Conservation (phyloP, 495 filamentous ascomycete species). For the Trichocladium uniseriatum region DNA sequence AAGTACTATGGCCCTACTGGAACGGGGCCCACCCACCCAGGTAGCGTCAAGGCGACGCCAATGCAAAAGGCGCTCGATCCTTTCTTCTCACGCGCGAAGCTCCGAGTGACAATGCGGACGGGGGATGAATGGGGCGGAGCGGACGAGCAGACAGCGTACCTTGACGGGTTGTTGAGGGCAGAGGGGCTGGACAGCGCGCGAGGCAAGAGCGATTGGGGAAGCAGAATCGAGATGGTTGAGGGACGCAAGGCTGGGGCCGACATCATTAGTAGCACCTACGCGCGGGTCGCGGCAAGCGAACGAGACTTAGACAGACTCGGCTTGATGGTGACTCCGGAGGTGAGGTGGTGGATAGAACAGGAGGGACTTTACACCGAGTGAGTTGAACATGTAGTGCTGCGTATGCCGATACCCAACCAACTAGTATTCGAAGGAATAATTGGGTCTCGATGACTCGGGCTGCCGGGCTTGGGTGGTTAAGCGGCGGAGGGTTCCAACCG, state of each 20-base stretch:
- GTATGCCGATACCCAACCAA: no score
- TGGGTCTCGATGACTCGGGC: no score
- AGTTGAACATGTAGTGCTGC: background rate
- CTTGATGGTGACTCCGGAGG: constrained; percentile 52
- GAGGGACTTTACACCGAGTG: constrained; percentile 41
- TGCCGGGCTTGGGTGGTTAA: no score
- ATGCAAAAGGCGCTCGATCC: constrained; percentile 47
- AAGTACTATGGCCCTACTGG: constrained; percentile 63
- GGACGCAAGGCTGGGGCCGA: constrained; percentile 44
- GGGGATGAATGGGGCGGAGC: constrained; percentile 55
- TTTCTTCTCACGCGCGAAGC: constrained; percentile 59
- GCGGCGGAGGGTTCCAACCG: no score
- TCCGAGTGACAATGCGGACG: constrained; percentile 65
- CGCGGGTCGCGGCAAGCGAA: constrained; percentile 52
- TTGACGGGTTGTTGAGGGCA: constrained; percentile 44
- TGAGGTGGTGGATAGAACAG: constrained; percentile 50
- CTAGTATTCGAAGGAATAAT: no score
- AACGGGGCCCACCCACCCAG: constrained; percentile 14
- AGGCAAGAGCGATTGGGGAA: constrained; percentile 56
- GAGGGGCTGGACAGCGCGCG: constrained; percentile 47
- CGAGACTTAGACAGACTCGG: constrained; percentile 47
- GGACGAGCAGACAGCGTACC: constrained; percentile 50
- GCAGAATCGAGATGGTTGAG: constrained; percentile 60
- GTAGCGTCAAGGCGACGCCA: constrained; percentile 18
- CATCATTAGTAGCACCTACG: constrained; percentile 69